These are phyloP conservation scores for Centella asiatica DNA, from an alignment of 129 eudicot species.

Conservation along the genomic window DNA sequence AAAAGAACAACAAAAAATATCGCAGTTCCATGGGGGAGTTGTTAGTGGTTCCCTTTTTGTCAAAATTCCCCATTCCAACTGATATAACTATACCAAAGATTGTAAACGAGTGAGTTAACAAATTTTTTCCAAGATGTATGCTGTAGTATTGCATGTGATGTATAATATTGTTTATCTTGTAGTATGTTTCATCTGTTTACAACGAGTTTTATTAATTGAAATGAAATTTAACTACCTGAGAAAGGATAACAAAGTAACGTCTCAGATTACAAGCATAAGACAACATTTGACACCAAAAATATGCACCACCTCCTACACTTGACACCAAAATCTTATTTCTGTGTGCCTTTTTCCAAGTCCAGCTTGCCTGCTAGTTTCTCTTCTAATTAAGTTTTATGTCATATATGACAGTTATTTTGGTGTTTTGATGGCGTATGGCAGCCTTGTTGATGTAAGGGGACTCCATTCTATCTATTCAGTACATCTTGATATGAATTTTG, in stretches of 20 bases:
- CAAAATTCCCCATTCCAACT: conserved; percentile 54
- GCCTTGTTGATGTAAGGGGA: conserved; percentile 59
- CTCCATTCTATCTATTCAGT: conserved; percentile 1
- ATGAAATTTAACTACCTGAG: neutral
- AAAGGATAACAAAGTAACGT: no score
- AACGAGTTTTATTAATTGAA: neutral
- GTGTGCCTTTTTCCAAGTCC: neutral
- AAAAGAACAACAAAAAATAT: conserved; percentile 56
- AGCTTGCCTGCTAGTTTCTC: neutral
- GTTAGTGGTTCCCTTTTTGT: conserved; percentile 66
- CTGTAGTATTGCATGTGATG: neutral
- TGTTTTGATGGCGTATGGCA: conserved; percentile 77
- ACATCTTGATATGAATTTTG: neutral
- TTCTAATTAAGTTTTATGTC: conserved; percentile 9
- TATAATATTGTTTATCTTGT: neutral
- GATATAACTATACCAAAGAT: conserved; percentile 26
- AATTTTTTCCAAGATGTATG: neutral
- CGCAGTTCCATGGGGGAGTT: conserved; percentile 76
- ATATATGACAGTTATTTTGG: conserved; percentile 51
- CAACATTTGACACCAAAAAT: no score
- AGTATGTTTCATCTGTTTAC: neutral
- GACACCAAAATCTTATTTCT: neutral
- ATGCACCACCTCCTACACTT: no score
- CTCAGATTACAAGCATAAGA: no score
- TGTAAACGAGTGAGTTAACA: conserved; percentile 41